These are phyloP conservation scores for Petunia secreta DNA, from an alignment of 257 asterid species.

Conservation along the genomic window DNA sequence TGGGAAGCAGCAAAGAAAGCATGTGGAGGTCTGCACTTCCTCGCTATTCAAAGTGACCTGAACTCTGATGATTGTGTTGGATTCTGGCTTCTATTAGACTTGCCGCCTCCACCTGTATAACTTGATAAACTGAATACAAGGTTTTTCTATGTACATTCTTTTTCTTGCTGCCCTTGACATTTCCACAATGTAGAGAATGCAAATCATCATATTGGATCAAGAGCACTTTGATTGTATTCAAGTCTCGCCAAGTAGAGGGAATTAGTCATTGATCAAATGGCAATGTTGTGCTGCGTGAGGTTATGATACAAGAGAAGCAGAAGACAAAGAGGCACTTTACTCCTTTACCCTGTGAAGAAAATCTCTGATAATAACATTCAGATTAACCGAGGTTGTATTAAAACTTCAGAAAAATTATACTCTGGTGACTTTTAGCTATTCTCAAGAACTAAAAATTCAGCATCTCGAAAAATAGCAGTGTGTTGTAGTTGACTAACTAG, in stretches of 20 bases:
- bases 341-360: too few relatives aligned
- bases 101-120: constrained; percentile 93
- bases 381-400: background rate
- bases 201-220: background rate
- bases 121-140: background rate
- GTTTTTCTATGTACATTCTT: constrained; percentile 12
- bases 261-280: background rate
- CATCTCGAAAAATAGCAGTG: background rate
- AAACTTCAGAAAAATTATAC: background rate
- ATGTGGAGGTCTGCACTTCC: constrained; percentile 90
- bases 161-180: constrained; percentile 17
- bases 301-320: too few relatives aligned
- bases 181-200: background rate
- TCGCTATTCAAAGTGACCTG: constrained; percentile 82
- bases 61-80: constrained; percentile 85
- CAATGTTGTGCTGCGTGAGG: background rate
- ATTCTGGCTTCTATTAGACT: constrained; percentile 88
- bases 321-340: too few relatives aligned
- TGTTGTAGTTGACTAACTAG: constrained; percentile 18
- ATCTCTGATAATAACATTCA: background rate
- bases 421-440: background rate
- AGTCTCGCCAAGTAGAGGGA: background rate
- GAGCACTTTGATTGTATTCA: background rate
- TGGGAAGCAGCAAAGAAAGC: constrained; percentile 92
- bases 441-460: constrained; percentile 19